phyloP scores from a whole-genome alignment of 169 alveolate genomes.

The Plasmodium yoelii region DNA sequence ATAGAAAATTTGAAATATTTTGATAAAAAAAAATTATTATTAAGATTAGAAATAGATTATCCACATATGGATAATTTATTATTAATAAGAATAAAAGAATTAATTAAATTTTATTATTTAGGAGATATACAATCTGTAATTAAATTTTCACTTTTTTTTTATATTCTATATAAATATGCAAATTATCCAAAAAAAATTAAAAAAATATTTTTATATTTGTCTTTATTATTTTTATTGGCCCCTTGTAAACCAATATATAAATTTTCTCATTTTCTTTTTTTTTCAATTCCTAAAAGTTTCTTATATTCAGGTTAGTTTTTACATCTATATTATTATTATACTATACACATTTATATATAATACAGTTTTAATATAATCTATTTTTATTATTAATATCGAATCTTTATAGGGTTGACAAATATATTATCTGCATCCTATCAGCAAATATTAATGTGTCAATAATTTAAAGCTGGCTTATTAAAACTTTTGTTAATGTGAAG shows the following conservation, averaged over 20 bases:
- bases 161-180: slow-evolving; percentile 57
- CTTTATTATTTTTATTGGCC: slow-evolving; percentile 22
- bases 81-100: slow-evolving; percentile 25
- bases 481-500: too few species aligned
- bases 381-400: not conserved
- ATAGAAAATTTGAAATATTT: slow-evolving; percentile 20
- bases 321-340: not conserved
- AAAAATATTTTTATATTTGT: slow-evolving; percentile 25
- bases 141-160: slow-evolving; percentile 64
- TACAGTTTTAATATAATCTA: not conserved
- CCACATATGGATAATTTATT: slow-evolving; percentile 58
- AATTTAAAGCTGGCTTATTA: not conserved
- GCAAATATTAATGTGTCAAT: slow-evolving; percentile 61
- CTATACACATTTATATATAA: not conserved
- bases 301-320: slow-evolving; percentile 40
- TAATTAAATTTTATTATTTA: slow-evolving; percentile 39
- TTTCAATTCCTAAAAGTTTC: slow-evolving; percentile 35
- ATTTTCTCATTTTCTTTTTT: slow-evolving; percentile 39
- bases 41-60: slow-evolving; percentile 52
- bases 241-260: slow-evolving; percentile 63
- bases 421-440: slow-evolving; percentile 70
- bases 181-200: slow-evolving; percentile 37
- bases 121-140: slow-evolving; percentile 49
- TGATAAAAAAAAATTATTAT: slow-evolving; percentile 32
- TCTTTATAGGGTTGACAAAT: slow-evolving; percentile 43